These are phyloP conservation scores for Oenanthe javanica DNA, from an alignment of 140 eudicot species.

Conservation along the genomic window DNA sequence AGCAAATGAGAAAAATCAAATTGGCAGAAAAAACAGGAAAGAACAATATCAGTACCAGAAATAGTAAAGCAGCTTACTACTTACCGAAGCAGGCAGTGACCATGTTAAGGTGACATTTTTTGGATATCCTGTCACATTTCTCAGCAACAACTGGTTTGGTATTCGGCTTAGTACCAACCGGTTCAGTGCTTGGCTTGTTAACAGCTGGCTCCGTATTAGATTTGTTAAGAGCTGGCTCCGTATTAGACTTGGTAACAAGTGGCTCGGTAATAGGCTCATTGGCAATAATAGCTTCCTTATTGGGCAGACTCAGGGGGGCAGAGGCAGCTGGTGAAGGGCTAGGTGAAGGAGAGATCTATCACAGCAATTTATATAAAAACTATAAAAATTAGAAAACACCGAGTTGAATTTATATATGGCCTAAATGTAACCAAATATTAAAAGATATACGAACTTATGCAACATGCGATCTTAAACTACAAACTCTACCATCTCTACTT, in stretches of 20 bases:
- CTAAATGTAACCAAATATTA: too few species aligned
- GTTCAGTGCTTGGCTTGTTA: not conserved
- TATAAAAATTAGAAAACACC: too few species aligned
- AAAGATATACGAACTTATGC: too few species aligned
- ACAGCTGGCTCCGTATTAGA: not conserved
- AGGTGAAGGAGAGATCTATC: conserved; percentile 46
- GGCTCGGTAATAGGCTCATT: too few species aligned
- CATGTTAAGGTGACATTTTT: not conserved
- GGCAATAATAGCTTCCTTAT: too few species aligned
- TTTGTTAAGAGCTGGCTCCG: not conserved
- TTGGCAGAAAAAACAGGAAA: not conserved
- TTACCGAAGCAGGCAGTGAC: conserved; percentile 11
- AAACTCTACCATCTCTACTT: not conserved
- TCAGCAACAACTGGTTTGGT: not conserved
- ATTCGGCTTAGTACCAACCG: not conserved
- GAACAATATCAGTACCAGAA: not conserved
- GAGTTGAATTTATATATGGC: too few species aligned
- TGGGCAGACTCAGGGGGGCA: not conserved
- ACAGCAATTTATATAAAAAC: not conserved
- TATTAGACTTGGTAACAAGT: too few species aligned
- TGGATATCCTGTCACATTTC: not conserved
- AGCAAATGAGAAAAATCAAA: not conserved
- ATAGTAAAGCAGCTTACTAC: not conserved
- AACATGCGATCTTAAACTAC: not conserved
- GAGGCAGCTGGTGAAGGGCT: conserved; percentile 25